Conservation (phyloP, 768 basidiomycete genomes). For the Suillus luteus region DNA sequence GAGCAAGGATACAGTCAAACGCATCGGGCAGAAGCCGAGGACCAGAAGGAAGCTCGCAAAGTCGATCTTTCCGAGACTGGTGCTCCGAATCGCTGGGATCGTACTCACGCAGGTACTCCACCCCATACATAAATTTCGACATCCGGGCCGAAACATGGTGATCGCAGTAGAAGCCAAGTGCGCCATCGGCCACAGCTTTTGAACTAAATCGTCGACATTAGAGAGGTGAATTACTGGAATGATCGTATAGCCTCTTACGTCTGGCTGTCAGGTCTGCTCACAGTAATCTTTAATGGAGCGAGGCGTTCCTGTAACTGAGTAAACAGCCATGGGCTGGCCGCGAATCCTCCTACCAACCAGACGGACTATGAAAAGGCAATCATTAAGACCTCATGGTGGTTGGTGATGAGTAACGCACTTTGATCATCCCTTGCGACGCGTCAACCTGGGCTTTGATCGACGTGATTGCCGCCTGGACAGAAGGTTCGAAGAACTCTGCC, state of each 20-base stretch:
- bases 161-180: constrained; percentile 82
- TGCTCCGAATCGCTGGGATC: constrained; percentile 70
- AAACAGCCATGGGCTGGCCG: constrained; percentile 82
- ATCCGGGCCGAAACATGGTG: constrained; percentile 82
- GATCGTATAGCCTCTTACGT: constrained; percentile 49
- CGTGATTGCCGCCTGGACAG: constrained; percentile 67
- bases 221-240: constrained; percentile 8
- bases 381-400: constrained; percentile 8
- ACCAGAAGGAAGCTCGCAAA: constrained; percentile 77
- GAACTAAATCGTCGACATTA: constrained; percentile 48
- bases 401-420: constrained; percentile 39
- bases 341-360: constrained; percentile 83
- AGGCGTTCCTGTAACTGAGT: constrained; percentile 72
- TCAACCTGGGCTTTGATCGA: constrained; percentile 75
- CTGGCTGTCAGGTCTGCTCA: constrained; percentile 78
- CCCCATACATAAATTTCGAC: constrained; percentile 82
- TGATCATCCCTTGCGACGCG: constrained; percentile 66
- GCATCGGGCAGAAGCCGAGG: constrained; percentile 79
- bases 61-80: constrained; percentile 56
- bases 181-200: constrained; percentile 84
- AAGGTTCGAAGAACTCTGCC: constrained; percentile 77
- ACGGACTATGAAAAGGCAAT: constrained; percentile 54
- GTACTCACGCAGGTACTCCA: constrained; percentile 73
- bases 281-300: constrained; percentile 51
- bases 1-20: constrained; percentile 76